A percentile compares a stretch with the other conserved stretches of the same genome.
These are phyloP conservation scores for Eucalyptus lansdowneana DNA, from an alignment of 345 rosid genomes.

Conservation along the genomic window DNA sequence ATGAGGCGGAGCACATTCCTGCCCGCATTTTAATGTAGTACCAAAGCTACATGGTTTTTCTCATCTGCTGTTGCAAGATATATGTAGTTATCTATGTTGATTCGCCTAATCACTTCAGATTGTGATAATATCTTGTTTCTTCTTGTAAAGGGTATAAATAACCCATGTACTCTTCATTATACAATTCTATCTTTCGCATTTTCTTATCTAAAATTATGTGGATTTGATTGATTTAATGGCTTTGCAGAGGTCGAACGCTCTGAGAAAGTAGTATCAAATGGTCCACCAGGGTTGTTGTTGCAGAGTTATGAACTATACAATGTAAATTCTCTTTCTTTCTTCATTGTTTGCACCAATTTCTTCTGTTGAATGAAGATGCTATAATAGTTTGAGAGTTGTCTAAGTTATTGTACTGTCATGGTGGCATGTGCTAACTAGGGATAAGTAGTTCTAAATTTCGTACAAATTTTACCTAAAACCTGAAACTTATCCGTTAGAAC, in stretches of 20 bases:
- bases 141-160: neutral
- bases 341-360: neutral
- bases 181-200: neutral
- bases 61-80: neutral
- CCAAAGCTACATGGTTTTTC: neutral
- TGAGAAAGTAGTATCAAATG: neutral
- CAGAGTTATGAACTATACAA: neutral
- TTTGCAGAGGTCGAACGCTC: neutral
- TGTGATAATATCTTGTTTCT: neutral
- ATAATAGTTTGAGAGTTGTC: neutral
- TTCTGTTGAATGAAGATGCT: neutral
- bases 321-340: neutral
- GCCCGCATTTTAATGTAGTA: too few relatives aligned
- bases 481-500: too few relatives aligned
- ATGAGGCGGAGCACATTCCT: neutral
- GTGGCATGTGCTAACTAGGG: constrained; percentile 18
- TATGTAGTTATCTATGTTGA: neutral
- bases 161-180: neutral
- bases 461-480: too few relatives aligned
- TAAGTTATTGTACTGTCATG: neutral
- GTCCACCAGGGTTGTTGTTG: constrained; percentile 22
- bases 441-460: rapidly evolving
- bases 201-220: neutral
- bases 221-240: neutral
- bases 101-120: neutral